Conservation (phyloP, 306 rosid species). For the Cicer cuneatum region DNA sequence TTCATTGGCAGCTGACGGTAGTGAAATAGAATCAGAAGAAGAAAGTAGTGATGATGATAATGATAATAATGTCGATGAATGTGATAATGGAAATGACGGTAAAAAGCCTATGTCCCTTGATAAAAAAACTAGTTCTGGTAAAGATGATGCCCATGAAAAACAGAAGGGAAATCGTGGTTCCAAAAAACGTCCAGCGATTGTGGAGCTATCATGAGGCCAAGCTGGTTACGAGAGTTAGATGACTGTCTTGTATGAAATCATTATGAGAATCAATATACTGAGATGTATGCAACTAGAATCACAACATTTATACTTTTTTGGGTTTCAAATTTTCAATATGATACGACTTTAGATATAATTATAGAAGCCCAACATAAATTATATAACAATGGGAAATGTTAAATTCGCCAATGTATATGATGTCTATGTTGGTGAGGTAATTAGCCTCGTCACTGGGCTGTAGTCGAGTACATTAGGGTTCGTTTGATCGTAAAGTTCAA, state of each 20-base stretch:
- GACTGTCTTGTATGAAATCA: background rate
- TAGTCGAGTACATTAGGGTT: no score
- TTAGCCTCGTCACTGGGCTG: no score
- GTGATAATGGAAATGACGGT: conserved; percentile 9
- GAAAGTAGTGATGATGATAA: conserved; percentile 50
- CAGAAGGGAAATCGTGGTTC: conserved; percentile 45
- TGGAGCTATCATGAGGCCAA: conserved; percentile 56
- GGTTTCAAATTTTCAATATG: background rate
- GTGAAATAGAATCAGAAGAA: conserved; percentile 63
- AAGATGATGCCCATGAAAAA: conserved; percentile 29
- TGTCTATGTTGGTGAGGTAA: no score
- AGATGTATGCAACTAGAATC: conserved; percentile 2
- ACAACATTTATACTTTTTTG: background rate
- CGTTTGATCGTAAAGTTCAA: no score
- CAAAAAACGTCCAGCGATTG: conserved; percentile 61
- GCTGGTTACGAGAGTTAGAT: conserved; percentile 4
- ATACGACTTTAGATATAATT: no score
- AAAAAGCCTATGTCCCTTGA: conserved; percentile 32
- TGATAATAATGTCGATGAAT: conserved; percentile 30
- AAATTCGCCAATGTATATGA: no score
- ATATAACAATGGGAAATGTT: no score
- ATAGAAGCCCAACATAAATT: no score
- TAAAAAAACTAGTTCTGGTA: conserved; percentile 40
- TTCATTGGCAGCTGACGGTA: conserved; percentile 52
- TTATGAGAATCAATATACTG: background rate